Percentiles rank a stretch among this genome's conserved stretches.
Evolutionary conservation across 306 rosid genomes (phyloP).

Genomic region (Cicer pinnatifidum): DNA sequence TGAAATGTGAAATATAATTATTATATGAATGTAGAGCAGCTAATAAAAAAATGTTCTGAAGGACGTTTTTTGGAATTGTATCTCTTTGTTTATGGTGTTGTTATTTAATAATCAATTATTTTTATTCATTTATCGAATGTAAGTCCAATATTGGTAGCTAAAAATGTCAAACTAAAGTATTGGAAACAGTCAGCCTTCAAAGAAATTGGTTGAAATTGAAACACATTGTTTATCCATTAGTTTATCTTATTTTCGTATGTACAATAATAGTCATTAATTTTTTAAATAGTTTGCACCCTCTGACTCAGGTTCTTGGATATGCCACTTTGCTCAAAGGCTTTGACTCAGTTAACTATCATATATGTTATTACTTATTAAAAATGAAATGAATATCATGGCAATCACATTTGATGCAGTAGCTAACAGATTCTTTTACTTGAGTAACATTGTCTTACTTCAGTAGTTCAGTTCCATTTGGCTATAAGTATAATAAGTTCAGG

Average conservation of each 20-base stretch:
- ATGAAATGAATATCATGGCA: slow-evolving; percentile 47
- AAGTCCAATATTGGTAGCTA: neutral
- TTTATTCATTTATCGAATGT: neutral
- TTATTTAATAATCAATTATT: neutral
- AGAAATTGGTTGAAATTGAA: neutral
- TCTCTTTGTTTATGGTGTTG: neutral
- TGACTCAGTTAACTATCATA: slow-evolving; percentile 48
- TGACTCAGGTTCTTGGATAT: neutral
- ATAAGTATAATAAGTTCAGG: neutral
- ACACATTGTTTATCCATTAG: neutral
- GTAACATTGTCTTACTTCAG: neutral
- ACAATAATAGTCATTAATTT: neutral
- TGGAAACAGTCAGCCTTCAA: neutral
- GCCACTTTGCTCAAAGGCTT: slow-evolving; percentile 56
- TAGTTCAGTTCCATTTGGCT: neutral
- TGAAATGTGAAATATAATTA: neutral
- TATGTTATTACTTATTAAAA: slow-evolving; percentile 31
- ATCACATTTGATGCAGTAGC: slow-evolving; percentile 61
- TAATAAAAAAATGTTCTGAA: too few relatives aligned
- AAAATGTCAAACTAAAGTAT: neutral
- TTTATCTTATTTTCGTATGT: neutral
- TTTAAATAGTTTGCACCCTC: neutral
- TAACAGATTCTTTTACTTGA: neutral
- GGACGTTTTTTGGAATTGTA: neutral
- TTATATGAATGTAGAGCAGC: neutral